phyloP scores from a whole-genome alignment of 2,329 filamentous ascomycete genomes.

The Fusarium sp. region DNA sequence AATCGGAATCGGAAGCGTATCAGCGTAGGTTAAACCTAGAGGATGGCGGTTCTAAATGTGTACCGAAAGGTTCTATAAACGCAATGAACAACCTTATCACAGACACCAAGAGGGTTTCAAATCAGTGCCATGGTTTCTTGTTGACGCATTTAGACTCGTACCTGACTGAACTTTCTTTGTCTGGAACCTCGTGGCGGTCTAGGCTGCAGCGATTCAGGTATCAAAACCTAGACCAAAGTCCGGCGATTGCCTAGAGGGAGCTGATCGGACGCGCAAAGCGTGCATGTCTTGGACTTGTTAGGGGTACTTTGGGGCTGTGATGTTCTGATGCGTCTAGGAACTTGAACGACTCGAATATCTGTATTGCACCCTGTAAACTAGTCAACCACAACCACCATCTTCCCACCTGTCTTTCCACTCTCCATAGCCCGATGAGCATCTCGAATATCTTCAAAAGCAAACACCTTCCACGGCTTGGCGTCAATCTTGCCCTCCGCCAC shows the following conservation, averaged over 20 bases:
- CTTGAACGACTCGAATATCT: not conserved
- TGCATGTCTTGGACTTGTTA: not conserved
- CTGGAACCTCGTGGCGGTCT: too few relatives aligned
- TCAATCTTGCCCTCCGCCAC: conserved; percentile 49
- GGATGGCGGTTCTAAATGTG: not conserved
- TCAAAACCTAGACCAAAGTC: too few relatives aligned
- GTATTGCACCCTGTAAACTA: not conserved
- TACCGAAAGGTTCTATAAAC: not conserved
- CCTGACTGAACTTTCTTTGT: too few relatives aligned
- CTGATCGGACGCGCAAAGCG: not conserved
- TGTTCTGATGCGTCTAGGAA: not conserved
- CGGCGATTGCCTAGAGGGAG: not conserved
- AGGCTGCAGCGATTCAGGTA: too few relatives aligned
- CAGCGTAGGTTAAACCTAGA: not conserved
- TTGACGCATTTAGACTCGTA: too few relatives aligned
- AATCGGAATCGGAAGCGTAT: not conserved
- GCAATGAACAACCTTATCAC: not conserved
- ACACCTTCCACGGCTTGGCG: conserved; percentile 48
- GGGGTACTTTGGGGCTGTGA: not conserved
- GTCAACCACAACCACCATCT: not conserved
- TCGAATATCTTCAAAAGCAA: conserved; percentile 47
- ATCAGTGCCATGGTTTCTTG: not conserved
- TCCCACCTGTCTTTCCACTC: not conserved
- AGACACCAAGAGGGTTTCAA: not conserved
- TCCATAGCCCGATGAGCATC: not conserved